Evolutionary conservation across 257 asterid genomes (phyloP), one percentile per base, ranked within the genome.

Genomic region (Solanum chilense): DNA sequence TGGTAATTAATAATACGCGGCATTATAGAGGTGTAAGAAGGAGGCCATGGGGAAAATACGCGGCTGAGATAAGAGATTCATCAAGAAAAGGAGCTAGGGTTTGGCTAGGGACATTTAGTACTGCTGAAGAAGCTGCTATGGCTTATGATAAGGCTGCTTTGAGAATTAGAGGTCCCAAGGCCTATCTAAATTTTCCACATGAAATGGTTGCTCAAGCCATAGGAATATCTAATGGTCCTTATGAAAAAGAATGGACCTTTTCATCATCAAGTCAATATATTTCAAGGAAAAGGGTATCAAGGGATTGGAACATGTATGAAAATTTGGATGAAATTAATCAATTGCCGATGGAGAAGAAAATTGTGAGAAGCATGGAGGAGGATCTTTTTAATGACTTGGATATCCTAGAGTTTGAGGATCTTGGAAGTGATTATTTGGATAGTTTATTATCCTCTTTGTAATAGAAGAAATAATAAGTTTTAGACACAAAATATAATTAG

Each of bases 11-110:
- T 44, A 37, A 8, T 14, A 33, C 68, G 10, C 90, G 82, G 27
- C 98, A 88, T 80, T 94, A 93, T 44, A 87, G 98, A 89, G 97
- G 98, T 1, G 98, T 95, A 88, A 92, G 98, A 71, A 87, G 93
- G 85, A 82, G 96, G 86, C 98, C 98, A 8, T 95, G 98, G 98
- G 98, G 98, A 0, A 95, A 94, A 87, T 94, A 93, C 71, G 98
- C 98, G 0, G 97, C 98, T 5, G 98, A 95, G 75, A 95, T 95
- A 85, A 93, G 98, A 81, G 98, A 95, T 83, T 93, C 97, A 8
- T 90, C 91, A 3, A 89, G 92, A 39, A 94, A 95, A 88, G 98
- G 97, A 6, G 96, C 92, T 9, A 89, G 98, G 25, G 62, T 93
- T 71, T 94, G 98, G 98, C 94, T 95, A 2, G 98, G 98, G 71